Evolutionary conservation across 2,329 filamentous ascomycete species (phyloP), one percentile per base, ranked within the genome.

Genomic region (Arthroderma sp.): DNA sequence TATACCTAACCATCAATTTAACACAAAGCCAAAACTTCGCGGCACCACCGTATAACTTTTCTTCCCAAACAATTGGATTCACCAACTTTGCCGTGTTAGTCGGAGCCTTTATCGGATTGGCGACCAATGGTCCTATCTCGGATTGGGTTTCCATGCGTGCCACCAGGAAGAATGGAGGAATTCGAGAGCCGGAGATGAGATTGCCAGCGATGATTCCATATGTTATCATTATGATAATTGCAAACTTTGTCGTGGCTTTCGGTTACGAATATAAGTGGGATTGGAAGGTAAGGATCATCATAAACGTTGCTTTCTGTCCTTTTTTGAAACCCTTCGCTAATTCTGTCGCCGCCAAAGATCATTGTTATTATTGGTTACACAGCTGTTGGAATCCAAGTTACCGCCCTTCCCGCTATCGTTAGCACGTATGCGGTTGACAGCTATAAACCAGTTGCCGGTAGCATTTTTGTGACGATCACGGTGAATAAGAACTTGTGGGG

Each of bases 401-500:
- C 75, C 2, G 75, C 75, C 0, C 59, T 81, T 8, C 77, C 78
- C 0, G 70, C 71, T 8, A 80, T 81, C 46, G 68, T 65, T 4
- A 73, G 53, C 38, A 64, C 61, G 65, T 80, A 80, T 53, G 74
- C 75, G 0, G 71, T 81, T 10, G 78, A 81, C 56, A 73, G 69
- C 45, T 81, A 81, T 59, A 81, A 80, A 60, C 74, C 77, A 0
- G 72, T 80, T 2, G 69, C 76, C 0, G 76, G 77, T 3, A 70
- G 67, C 2, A 61, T 80, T 40, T 76, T 80, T 55, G 75, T 80
- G 0, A 65, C 70, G 5, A 72, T 78, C 50, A 80, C 76, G 42
- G 74, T 80, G 38, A 77, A 78, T 53, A 80, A 80, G 63, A 80
- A 80, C 46, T 44, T 79, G 0, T 78, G 74, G 73, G 76, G 77